A percentile compares a stretch with the other conserved stretches of the same genome.
Conservation (phyloP, 331 rosid genomes). For the Arachis monticola region DNA sequence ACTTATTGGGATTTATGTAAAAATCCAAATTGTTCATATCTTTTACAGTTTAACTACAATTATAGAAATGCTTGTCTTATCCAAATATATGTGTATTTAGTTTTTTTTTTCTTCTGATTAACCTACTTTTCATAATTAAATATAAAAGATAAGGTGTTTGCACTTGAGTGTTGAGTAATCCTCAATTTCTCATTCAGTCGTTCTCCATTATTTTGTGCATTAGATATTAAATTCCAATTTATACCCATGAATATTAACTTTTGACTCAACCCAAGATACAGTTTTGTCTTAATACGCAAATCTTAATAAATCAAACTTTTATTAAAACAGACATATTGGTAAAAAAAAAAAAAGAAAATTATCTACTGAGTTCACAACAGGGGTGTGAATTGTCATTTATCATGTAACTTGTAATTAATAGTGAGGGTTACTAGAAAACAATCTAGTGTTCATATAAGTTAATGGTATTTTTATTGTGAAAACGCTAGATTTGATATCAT, state of each 20-base stretch:
- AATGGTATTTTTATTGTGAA: not conserved
- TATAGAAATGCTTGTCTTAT: not conserved
- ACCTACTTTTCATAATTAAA: not conserved
- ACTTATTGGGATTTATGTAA: no score
- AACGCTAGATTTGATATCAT: not conserved
- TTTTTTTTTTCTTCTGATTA: not conserved
- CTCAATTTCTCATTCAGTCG: not conserved
- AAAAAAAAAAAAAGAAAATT: no score
- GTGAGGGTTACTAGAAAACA: not conserved
- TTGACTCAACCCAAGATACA: not conserved
- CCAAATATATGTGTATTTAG: not conserved
- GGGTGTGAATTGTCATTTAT: constrained; percentile 6
- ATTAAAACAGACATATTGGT: no score
- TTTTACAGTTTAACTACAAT: not conserved
- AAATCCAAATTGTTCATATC: no score
- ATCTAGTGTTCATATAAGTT: not conserved
- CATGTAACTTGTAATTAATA: not conserved
- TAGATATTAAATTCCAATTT: no score
- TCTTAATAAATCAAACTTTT: not conserved
- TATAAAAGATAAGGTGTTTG: not conserved
- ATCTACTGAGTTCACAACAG: not conserved
- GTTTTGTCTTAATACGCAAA: not conserved
- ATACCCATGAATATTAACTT: not conserved
- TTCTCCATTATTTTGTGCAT: no score
- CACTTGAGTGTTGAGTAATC: not conserved